These are phyloP conservation scores for Debaryomyces psychrophilus DNA, from an alignment of 1,139 yeast species.

Conservation along the genomic window DNA sequence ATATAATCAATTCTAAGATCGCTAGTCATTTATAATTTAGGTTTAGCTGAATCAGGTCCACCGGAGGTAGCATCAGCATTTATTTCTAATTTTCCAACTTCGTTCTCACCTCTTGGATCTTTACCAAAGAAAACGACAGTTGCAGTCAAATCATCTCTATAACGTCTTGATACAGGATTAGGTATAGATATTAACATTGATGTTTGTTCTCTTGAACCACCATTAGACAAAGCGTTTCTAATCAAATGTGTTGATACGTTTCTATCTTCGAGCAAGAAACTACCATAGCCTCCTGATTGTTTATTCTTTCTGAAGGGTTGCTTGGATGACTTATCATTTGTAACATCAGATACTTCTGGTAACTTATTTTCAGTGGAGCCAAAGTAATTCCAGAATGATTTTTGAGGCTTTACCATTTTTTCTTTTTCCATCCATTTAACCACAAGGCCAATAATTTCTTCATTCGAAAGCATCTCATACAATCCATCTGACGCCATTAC, in stretches of 20 bases:
- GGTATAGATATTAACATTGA: constrained; percentile 90
- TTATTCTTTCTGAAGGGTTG: constrained; percentile 48
- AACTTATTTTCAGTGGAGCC: constrained; percentile 54
- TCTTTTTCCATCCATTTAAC: constrained; percentile 91
- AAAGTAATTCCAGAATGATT: constrained; percentile 51
- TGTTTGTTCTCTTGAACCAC: constrained; percentile 85
- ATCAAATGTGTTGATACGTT: constrained; percentile 93
- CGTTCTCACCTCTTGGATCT: constrained; percentile 44
- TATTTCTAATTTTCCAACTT: constrained; percentile 53
- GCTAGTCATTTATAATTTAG: constrained; percentile 42
- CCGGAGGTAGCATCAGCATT: constrained; percentile 64
- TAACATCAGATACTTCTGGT: constrained; percentile 65
- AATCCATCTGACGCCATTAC: constrained; percentile 95
- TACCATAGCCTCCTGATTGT: constrained; percentile 38
- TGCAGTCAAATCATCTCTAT: constrained; percentile 94
- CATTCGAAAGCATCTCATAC: constrained; percentile 88
- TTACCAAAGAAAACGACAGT: constrained; percentile 92
- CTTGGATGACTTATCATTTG: constrained; percentile 54
- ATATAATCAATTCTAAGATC: constrained; percentile 8
- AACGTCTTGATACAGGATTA: constrained; percentile 87
- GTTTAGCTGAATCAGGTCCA: constrained; percentile 49
- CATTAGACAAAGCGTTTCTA: constrained; percentile 87
- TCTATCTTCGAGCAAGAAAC: constrained; percentile 68
- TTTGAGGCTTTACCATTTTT: constrained; percentile 61
- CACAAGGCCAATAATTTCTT: constrained; percentile 89